Evolutionary conservation across 73 alveolate species (phyloP).

Genomic region (Tetrahymena borealis): DNA sequence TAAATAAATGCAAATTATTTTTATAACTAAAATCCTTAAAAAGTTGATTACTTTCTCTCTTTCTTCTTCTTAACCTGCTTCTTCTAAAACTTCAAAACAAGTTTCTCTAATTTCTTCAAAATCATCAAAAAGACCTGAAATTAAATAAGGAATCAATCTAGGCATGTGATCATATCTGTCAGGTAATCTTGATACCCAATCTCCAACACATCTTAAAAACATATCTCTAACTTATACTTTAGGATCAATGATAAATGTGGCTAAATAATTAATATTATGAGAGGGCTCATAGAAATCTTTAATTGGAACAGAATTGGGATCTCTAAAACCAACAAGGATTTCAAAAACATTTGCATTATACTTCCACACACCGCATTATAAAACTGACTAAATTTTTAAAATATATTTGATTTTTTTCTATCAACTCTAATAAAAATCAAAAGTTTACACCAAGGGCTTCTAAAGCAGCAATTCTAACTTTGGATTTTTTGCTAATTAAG

Average conservation of each 20-base stretch:
- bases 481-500: conserved; percentile 15
- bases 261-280: conserved; percentile 90
- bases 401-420: background rate
- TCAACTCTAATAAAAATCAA: background rate
- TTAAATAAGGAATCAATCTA: conserved; percentile 88
- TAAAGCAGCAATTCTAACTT: conserved; percentile 38
- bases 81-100: conserved; percentile 81
- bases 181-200: conserved; percentile 80
- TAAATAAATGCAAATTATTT: background rate
- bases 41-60: conserved; percentile 66
- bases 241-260: conserved; percentile 85
- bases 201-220: conserved; percentile 81
- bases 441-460: conserved; percentile 6
- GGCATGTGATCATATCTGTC: conserved; percentile 95
- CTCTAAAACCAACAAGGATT: conserved; percentile 89
- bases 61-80: conserved; percentile 92
- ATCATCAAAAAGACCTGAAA: conserved; percentile 90
- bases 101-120: conserved; percentile 77
- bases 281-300: conserved; percentile 93
- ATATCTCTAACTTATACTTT: conserved; percentile 76
- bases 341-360: conserved; percentile 40
- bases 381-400: background rate
- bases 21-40: background rate
- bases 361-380: conserved; percentile 42
- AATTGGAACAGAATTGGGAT: conserved; percentile 94